These are phyloP conservation scores for Phytophthora chlamydospora DNA, from an alignment of 352 stramenopile genomes.

Conservation along the genomic window DNA sequence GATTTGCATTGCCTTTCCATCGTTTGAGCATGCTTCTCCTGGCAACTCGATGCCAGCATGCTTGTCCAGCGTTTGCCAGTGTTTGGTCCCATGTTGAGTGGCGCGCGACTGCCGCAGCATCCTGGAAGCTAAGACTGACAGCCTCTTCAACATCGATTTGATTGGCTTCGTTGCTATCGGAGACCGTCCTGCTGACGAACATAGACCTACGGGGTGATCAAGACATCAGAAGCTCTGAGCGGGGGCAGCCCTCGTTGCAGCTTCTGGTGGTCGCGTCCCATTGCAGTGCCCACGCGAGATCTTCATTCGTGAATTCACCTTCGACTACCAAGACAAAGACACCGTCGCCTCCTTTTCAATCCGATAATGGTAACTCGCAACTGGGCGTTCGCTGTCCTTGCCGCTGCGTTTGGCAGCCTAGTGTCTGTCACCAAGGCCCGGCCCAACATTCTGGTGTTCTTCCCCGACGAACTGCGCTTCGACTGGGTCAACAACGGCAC, in stretches of 20 bases:
- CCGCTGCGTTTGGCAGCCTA: background rate
- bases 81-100: background rate
- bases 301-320: slow-evolving; percentile 20
- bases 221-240: slow-evolving; percentile 7
- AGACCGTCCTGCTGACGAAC: slow-evolving; percentile 11
- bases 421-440: slow-evolving; percentile 12
- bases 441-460: slow-evolving; percentile 46
- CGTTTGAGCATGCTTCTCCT: too few species aligned
- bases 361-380: slow-evolving; percentile 10
- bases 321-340: slow-evolving; percentile 4
- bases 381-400: slow-evolving; percentile 1
- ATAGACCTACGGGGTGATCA: slow-evolving; percentile 16
- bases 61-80: background rate
- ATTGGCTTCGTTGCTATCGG: slow-evolving; percentile 16
- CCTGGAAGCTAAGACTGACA: slow-evolving; percentile 13
- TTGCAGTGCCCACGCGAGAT: background rate
- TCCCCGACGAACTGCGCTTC: slow-evolving; percentile 39
- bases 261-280: slow-evolving; percentile 22
- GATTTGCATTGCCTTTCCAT: slow-evolving; percentile 1
- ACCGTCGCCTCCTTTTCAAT: background rate
- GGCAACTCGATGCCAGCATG: background rate
- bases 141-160: slow-evolving; percentile 13
- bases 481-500: slow-evolving; percentile 48
- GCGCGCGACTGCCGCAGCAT: background rate
- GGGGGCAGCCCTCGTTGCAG: background rate